phyloP scores from a whole-genome alignment of 441 rosid genomes.

The Populus trichocarpa region DNA sequence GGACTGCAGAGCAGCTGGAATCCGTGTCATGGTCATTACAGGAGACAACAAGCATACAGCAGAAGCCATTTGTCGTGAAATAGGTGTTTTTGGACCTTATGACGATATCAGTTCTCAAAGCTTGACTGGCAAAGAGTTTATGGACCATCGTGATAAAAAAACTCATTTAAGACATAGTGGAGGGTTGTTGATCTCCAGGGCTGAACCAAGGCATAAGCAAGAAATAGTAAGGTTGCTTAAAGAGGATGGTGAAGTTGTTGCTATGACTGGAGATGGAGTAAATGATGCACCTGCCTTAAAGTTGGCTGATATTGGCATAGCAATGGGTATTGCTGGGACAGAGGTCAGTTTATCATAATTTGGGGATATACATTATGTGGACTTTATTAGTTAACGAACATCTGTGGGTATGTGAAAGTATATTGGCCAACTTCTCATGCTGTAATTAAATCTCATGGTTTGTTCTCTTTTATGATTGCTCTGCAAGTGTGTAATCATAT shows the following conservation, averaged over 20 bases:
- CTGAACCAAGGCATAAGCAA: slow-evolving; percentile 96
- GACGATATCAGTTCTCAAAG: slow-evolving; percentile 69
- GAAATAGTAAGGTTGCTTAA: slow-evolving; percentile 94
- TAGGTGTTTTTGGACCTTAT: slow-evolving; percentile 66
- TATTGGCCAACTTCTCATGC: neutral
- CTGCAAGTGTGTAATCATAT: neutral
- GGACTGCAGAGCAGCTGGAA: slow-evolving; percentile 94
- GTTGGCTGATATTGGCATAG: slow-evolving; percentile 89
- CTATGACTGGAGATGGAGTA: slow-evolving; percentile 97
- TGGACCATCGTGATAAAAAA: slow-evolving; percentile 57
- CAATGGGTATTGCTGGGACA: slow-evolving; percentile 93
- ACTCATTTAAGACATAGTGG: slow-evolving; percentile 61
- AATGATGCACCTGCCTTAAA: slow-evolving; percentile 94
- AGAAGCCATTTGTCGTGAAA: slow-evolving; percentile 93
- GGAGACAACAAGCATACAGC: slow-evolving; percentile 96
- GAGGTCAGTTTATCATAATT: slow-evolving; percentile 42
- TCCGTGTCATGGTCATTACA: slow-evolving; percentile 94
- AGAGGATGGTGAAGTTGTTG: slow-evolving; percentile 95
- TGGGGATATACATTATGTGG: neutral
- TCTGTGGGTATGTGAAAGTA: neutral
- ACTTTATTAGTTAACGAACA: neutral
- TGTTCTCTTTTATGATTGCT: neutral
- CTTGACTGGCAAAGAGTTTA: slow-evolving; percentile 79
- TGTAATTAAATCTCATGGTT: neutral
- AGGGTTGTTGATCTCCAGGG: slow-evolving; percentile 87